Percentiles rank a stretch among this genome's conserved stretches.
These are phyloP conservation scores for Psilocybe cubensis DNA, from an alignment of 768 basidiomycete species.

Conservation along the genomic window DNA sequence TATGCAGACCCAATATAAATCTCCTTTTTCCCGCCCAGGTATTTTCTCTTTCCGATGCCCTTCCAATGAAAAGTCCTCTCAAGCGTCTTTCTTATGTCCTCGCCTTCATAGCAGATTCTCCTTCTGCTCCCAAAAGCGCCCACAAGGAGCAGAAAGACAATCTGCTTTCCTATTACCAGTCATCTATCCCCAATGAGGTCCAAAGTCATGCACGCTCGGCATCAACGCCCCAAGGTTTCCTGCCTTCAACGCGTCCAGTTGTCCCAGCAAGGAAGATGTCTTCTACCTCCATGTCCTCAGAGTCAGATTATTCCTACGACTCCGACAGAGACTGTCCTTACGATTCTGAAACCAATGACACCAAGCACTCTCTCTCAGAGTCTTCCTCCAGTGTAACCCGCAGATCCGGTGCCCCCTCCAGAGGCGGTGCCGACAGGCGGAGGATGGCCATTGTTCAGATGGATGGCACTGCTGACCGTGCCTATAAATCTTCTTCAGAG, in stretches of 20 bases:
- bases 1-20: slow-evolving; percentile 22
- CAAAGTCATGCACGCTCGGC: slow-evolving; percentile 24
- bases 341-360: slow-evolving; percentile 37
- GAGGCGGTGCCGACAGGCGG: slow-evolving; percentile 66
- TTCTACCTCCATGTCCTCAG: slow-evolving; percentile 37
- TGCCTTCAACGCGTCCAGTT: slow-evolving; percentile 15
- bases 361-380: slow-evolving; percentile 30
- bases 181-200: slow-evolving; percentile 47
- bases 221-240: slow-evolving; percentile 21
- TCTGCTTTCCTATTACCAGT: slow-evolving; percentile 47
- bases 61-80: slow-evolving; percentile 33
- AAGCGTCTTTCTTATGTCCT: slow-evolving; percentile 34
- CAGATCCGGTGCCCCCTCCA: slow-evolving; percentile 57
- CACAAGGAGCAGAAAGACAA: slow-evolving; percentile 25
- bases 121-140: slow-evolving; percentile 13
- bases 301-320: slow-evolving; percentile 49
- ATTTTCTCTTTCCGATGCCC: slow-evolving; percentile 14
- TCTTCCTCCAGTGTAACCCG: slow-evolving; percentile 32
- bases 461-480: slow-evolving; percentile 39
- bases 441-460: slow-evolving; percentile 70
- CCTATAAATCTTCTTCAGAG: slow-evolving; percentile 28
- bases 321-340: slow-evolving; percentile 52
- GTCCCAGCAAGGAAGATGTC: slow-evolving; percentile 33
- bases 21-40: slow-evolving; percentile 19
- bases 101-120: slow-evolving; percentile 25